phyloP scores from a whole-genome alignment of 352 stramenopile genomes.

The Globisporangium carolinianum region DNA sequence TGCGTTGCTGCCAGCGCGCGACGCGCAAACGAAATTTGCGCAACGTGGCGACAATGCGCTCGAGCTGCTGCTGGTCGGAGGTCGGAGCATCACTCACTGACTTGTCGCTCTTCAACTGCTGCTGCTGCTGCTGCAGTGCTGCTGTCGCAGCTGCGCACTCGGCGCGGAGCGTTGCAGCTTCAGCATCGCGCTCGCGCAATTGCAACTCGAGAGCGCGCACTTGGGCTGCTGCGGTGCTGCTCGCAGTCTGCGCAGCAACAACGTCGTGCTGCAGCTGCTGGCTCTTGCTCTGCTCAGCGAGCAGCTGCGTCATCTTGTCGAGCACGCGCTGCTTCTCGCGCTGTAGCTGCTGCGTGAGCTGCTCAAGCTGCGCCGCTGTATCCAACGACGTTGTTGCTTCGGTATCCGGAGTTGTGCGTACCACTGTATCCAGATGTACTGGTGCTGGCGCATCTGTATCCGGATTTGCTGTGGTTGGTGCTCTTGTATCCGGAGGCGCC shows the following conservation, averaged over 20 bases:
- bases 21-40: conserved; percentile 40
- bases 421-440: too few species aligned
- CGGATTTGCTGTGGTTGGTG: too few species aligned
- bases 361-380: conserved; percentile 3
- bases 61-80: too few species aligned
- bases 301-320: conserved; percentile 58
- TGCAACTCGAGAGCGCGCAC: not conserved
- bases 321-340: conserved; percentile 66
- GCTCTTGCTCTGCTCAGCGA: conserved; percentile 59
- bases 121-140: not conserved
- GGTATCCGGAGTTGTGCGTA: too few species aligned
- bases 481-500: too few species aligned
- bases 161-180: too few species aligned
- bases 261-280: conserved; percentile 45
- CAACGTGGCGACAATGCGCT: conserved; percentile 30
- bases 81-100: too few species aligned
- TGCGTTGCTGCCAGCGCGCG: conserved; percentile 46
- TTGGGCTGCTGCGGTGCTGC: conserved; percentile 21
- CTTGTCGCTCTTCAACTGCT: conserved; percentile 33
- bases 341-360: conserved; percentile 43
- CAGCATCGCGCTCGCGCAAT: not conserved
- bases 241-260: conserved; percentile 30
- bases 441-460: too few species aligned
- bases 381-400: not conserved
- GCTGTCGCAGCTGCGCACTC: not conserved